Conservation (phyloP, 176 grass and related monocot genomes). For the Eragrostis nindensis region DNA sequence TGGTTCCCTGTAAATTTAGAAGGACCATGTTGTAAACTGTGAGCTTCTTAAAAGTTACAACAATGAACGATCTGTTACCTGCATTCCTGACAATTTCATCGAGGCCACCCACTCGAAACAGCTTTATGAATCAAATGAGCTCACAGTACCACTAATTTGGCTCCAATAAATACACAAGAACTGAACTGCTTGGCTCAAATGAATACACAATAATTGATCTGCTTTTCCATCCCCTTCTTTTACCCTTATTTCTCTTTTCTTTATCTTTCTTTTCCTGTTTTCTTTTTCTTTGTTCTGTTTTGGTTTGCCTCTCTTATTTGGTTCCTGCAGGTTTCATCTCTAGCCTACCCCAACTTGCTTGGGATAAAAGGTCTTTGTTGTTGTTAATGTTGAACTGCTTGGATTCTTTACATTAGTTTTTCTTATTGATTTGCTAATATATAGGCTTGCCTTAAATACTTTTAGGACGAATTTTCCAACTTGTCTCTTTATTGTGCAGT, state of each 20-base stretch:
- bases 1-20: conserved; percentile 5
- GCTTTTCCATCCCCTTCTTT: no score
- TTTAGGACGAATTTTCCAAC: not conserved
- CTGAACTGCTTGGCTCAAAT: not conserved
- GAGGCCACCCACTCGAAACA: not conserved
- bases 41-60: conserved; percentile 1
- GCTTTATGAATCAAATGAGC: not conserved
- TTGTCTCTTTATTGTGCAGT: not conserved
- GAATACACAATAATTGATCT: no score
- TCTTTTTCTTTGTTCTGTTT: no score
- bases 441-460: not conserved
- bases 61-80: not conserved
- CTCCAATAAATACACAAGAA: not conserved
- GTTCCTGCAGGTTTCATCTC: no score
- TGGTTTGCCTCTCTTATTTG: no score
- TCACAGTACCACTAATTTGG: not conserved
- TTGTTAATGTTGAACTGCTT: no score
- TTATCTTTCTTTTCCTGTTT: no score
- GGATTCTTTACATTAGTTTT: not conserved
- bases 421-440: conserved; percentile 2
- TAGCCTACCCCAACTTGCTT: no score
- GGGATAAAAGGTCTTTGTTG: no score
- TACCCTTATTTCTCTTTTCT: no score
- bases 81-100: not conserved
- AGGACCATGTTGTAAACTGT: not conserved